phyloP scores from a whole-genome alignment of 495 filamentous ascomycete species.

The Podospora sp. region DNA sequence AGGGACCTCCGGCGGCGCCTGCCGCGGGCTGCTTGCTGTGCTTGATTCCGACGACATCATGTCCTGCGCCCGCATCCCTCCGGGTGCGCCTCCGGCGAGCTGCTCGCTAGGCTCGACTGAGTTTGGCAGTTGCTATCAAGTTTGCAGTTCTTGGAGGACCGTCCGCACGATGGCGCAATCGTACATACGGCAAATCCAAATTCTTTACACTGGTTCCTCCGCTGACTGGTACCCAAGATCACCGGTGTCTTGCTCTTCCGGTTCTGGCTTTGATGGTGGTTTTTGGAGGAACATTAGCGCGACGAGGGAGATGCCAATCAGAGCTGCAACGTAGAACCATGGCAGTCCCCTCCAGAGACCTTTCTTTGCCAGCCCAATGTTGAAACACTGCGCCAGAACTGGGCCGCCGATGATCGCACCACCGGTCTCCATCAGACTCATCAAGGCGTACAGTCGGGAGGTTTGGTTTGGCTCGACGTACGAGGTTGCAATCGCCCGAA shows the following conservation, averaged over 20 bases:
- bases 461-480: slow-evolving; percentile 57
- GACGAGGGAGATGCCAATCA: background rate
- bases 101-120: too few species aligned
- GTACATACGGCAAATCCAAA: background rate
- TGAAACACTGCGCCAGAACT: slow-evolving; percentile 57
- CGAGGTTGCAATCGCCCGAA: slow-evolving; percentile 54
- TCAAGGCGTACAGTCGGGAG: slow-evolving; percentile 58
- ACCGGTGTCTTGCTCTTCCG: background rate
- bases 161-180: background rate
- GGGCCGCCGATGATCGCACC: slow-evolving; percentile 57
- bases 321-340: slow-evolving; percentile 19
- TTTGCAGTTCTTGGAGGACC: too few species aligned
- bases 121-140: too few species aligned
- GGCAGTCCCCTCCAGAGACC: slow-evolving; percentile 17
- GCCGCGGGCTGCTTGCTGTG: slow-evolving; percentile 4
- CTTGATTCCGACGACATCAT: background rate
- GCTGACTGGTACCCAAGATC: slow-evolving; percentile 15
- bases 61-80: too few species aligned
- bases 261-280: background rate
- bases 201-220: background rate
- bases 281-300: slow-evolving; percentile 10
- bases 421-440: slow-evolving; percentile 58
- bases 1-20: slow-evolving; percentile 9
- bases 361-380: slow-evolving; percentile 26
- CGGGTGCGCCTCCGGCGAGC: too few species aligned